Evolutionary conservation across 257 asterid species (phyloP).

Genomic region (Solanum peruvianum): DNA sequence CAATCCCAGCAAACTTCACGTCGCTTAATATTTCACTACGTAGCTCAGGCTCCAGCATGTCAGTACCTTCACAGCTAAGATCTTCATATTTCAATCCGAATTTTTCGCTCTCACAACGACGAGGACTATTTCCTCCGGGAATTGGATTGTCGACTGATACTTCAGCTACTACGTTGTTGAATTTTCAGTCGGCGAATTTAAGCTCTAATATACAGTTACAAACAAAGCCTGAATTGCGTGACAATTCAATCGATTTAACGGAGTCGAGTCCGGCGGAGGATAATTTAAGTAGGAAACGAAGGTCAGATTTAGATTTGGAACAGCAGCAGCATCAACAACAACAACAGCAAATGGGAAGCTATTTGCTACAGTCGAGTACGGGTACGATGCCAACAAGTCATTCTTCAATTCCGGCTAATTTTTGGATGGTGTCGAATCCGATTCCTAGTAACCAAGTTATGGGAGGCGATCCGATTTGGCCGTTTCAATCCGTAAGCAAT

Average conservation of each 20-base stretch:
- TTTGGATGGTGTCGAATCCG: slow-evolving; percentile 88
- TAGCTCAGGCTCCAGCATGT: slow-evolving; percentile 87
- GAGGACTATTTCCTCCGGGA: slow-evolving; percentile 47
- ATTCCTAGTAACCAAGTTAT: slow-evolving; percentile 49
- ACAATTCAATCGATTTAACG: slow-evolving; percentile 31
- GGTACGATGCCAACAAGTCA: slow-evolving; percentile 68
- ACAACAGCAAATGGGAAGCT: slow-evolving; percentile 63
- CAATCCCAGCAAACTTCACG: slow-evolving; percentile 90
- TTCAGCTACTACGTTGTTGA: slow-evolving; percentile 43
- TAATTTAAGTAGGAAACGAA: slow-evolving; percentile 38
- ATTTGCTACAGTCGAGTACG: slow-evolving; percentile 57
- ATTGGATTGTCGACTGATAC: slow-evolving; percentile 52
- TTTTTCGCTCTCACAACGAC: slow-evolving; percentile 43
- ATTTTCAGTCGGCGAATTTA: slow-evolving; percentile 41
- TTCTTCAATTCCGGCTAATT: slow-evolving; percentile 69
- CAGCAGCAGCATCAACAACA: slow-evolving; percentile 23
- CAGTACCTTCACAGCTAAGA: slow-evolving; percentile 81
- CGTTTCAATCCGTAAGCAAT: slow-evolving; percentile 51
- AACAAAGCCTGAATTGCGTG: slow-evolving; percentile 54
- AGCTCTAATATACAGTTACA: slow-evolving; percentile 33
- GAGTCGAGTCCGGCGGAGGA: slow-evolving; percentile 48
- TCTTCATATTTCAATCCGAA: slow-evolving; percentile 59
- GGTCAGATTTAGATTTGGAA: slow-evolving; percentile 49
- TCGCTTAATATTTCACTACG: slow-evolving; percentile 80
- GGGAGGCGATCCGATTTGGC: slow-evolving; percentile 80